phyloP scores from a whole-genome alignment of 2,329 filamentous ascomycete genomes.

The Fusarium nisikadoi region DNA sequence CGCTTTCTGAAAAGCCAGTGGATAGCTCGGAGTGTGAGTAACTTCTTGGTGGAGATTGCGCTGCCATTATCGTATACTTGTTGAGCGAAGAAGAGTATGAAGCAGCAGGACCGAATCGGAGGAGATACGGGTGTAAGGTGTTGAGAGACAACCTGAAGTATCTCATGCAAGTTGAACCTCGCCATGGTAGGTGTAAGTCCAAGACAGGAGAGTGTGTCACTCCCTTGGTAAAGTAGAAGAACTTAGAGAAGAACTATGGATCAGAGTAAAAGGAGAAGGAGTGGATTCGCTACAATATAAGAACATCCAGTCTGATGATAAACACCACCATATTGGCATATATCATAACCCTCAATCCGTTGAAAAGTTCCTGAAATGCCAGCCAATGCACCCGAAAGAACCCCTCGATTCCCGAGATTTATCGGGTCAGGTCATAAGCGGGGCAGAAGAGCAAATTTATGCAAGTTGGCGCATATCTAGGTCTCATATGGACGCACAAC shows the following conservation, averaged over 20 bases:
- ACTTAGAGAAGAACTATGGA: background rate
- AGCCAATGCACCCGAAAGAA: slow-evolving; percentile 12
- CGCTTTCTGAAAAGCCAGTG: slow-evolving; percentile 16
- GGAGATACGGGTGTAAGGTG: background rate
- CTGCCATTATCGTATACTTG: slow-evolving; percentile 9
- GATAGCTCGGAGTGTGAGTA: slow-evolving; percentile 8
- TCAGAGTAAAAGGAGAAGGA: background rate
- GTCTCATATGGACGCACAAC: slow-evolving; percentile 2
- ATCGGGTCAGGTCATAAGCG: slow-evolving; percentile 42
- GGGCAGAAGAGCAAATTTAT: slow-evolving; percentile 27
- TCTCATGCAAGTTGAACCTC: background rate
- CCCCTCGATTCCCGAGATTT: slow-evolving; percentile 36
- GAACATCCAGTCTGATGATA: background rate
- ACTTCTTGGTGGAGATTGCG: slow-evolving; percentile 21
- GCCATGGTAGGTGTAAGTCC: background rate
- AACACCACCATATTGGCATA: slow-evolving; percentile 22
- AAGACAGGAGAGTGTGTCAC: background rate
- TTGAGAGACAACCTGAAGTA: background rate
- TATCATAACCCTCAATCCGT: slow-evolving; percentile 24
- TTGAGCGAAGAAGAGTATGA: background rate
- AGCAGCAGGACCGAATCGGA: background rate
- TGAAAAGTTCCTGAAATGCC: slow-evolving; percentile 9
- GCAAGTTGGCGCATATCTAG: slow-evolving; percentile 16
- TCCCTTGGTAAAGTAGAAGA: background rate
- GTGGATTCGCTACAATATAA: slow-evolving; percentile 26